These are phyloP conservation scores for Irpex rosettiformis DNA, from an alignment of 1,284 basidiomycete species.

Conservation along the genomic window DNA sequence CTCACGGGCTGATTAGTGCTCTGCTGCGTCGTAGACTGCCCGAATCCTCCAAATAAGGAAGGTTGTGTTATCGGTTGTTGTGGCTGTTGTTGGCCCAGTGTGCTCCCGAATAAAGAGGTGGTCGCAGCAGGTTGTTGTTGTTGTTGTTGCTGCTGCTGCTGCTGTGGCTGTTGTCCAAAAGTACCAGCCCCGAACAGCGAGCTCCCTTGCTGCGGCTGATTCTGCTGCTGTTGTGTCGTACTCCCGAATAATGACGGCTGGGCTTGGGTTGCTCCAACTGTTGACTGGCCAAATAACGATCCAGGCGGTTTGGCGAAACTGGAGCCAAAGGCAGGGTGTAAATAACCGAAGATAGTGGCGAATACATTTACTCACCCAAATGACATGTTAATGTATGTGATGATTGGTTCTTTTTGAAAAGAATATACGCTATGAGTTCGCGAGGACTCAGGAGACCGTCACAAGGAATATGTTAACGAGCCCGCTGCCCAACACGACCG, in stretches of 20 bases:
- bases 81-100: constrained; percentile 21
- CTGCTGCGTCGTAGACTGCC: constrained; percentile 28
- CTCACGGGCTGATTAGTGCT: constrained; percentile 26
- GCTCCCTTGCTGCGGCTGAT: background rate
- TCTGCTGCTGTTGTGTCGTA: constrained; percentile 17
- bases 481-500: background rate
- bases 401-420: background rate
- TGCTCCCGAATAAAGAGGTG: constrained; percentile 26
- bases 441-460: background rate
- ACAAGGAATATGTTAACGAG: background rate
- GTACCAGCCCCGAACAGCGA: constrained; percentile 24
- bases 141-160: constrained; percentile 20
- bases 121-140: constrained; percentile 23
- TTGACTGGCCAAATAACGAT: background rate
- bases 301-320: background rate
- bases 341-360: background rate
- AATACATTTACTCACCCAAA: background rate
- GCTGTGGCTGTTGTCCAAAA: constrained; percentile 19
- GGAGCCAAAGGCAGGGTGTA: background rate
- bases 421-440: background rate
- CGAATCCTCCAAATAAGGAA: constrained; percentile 32
- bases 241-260: constrained; percentile 10
- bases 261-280: constrained; percentile 4
- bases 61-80: constrained; percentile 23
- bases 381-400: background rate